Conservation (phyloP, 441 rosid species). For the Adansonia gregorii region DNA sequence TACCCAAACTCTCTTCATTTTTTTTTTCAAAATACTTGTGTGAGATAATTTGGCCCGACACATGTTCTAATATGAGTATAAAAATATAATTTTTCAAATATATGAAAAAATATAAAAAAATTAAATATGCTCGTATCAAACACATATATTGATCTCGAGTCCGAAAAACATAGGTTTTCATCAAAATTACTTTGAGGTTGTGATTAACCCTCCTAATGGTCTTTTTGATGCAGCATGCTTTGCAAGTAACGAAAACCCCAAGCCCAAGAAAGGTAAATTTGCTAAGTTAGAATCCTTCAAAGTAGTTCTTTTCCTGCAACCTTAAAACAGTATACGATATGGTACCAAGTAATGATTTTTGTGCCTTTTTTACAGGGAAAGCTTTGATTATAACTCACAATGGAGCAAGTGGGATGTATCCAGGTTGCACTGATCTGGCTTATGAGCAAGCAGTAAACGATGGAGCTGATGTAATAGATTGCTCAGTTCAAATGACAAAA, state of each 20-base stretch:
- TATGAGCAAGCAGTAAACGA: conserved; percentile 78
- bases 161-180: no score
- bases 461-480: conserved; percentile 87
- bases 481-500: conserved; percentile 84
- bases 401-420: conserved; percentile 88
- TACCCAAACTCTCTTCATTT: no score
- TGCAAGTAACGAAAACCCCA: conserved; percentile 36
- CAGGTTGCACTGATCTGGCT: conserved; percentile 85
- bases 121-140: no score
- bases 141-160: no score
- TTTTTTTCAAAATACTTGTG: no score
- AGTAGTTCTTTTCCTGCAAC: not conserved
- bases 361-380: conserved; percentile 40
- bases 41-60: no score
- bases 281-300: conserved; percentile 8
- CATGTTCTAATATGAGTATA: not conserved
- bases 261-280: conserved; percentile 40
- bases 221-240: conserved; percentile 64
- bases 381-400: conserved; percentile 70
- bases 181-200: not conserved
- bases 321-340: not conserved
- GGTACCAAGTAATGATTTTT: not conserved
- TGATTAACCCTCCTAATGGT: conserved; percentile 17
- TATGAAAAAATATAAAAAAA: not conserved
- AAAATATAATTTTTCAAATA: not conserved